A percentile compares a stretch with the other conserved stretches of the same genome.
phyloP scores from a whole-genome alignment of 352 stramenopile species.

The Pythium myriotylum region DNA sequence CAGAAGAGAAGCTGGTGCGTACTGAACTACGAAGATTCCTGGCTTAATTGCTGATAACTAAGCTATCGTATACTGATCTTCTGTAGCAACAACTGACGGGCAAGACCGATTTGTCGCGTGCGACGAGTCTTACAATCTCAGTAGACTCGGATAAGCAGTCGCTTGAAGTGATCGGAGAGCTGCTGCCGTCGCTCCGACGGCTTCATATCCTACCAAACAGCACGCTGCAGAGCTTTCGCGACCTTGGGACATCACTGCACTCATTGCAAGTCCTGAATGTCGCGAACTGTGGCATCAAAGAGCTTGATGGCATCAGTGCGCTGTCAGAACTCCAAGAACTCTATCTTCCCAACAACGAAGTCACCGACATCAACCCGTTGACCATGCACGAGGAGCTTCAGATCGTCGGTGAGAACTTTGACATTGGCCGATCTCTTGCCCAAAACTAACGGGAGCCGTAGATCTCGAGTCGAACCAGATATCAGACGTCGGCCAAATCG shows the following conservation, averaged over 20 bases:
- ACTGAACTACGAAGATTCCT: neutral
- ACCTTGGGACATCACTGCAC: slow-evolving; percentile 80
- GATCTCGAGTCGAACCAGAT: slow-evolving; percentile 78
- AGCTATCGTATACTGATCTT: too few relatives aligned
- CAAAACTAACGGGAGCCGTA: slow-evolving; percentile 11
- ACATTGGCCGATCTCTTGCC: neutral
- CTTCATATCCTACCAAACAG: slow-evolving; percentile 62
- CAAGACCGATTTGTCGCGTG: slow-evolving; percentile 54
- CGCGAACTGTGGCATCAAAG: slow-evolving; percentile 62
- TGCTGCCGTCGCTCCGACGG: slow-evolving; percentile 73
- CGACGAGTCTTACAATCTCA: slow-evolving; percentile 62
- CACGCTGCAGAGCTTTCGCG: slow-evolving; percentile 72
- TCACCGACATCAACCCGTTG: slow-evolving; percentile 80
- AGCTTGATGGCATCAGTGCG: slow-evolving; percentile 86
- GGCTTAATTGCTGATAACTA: slow-evolving; percentile 5
- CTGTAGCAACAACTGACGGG: slow-evolving; percentile 66
- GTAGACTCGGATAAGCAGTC: slow-evolving; percentile 82
- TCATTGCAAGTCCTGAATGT: slow-evolving; percentile 69
- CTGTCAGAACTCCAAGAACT: slow-evolving; percentile 79
- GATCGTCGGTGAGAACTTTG: slow-evolving; percentile 47
- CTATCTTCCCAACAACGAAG: slow-evolving; percentile 74
- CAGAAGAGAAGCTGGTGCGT: slow-evolving; percentile 68
- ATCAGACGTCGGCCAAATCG: slow-evolving; percentile 70
- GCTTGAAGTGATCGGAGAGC: slow-evolving; percentile 75
- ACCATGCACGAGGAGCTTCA: slow-evolving; percentile 87